These are phyloP conservation scores for Neurospora sp. DNA, from an alignment of 495 filamentous ascomycete genomes.

Conservation along the genomic window DNA sequence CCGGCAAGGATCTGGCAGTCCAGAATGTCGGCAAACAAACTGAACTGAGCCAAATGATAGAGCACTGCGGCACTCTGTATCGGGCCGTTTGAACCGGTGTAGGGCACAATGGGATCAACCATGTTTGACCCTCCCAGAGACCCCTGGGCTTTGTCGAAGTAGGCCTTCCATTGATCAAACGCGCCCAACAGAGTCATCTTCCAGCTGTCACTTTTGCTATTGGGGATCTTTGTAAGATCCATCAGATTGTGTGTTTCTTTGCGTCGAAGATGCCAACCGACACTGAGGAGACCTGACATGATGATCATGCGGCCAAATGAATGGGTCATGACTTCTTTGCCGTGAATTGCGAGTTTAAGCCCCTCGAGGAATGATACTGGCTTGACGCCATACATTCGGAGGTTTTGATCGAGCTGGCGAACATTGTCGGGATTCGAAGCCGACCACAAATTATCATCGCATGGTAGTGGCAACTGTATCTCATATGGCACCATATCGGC, in stretches of 20 bases:
- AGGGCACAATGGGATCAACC: constrained; percentile 26
- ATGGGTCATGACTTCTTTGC: constrained; percentile 79
- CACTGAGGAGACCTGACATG: constrained; percentile 87
- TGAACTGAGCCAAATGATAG: constrained; percentile 92
- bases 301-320: constrained; percentile 88
- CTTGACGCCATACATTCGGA: constrained; percentile 76
- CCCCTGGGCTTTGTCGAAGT: constrained; percentile 68
- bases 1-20: constrained; percentile 93
- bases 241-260: constrained; percentile 86
- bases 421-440: constrained; percentile 81
- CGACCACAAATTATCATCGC: constrained; percentile 89
- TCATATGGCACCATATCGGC: constrained; percentile 96
- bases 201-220: constrained; percentile 83
- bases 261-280: constrained; percentile 95
- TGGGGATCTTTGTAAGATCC: constrained; percentile 51
- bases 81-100: constrained; percentile 54
- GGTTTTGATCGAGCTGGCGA: constrained; percentile 67
- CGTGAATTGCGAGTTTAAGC: constrained; percentile 79
- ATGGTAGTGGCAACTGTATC: constrained; percentile 84
- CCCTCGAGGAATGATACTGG: constrained; percentile 82
- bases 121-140: constrained; percentile 29
- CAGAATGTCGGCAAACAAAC: constrained; percentile 84
- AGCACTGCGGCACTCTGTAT: constrained; percentile 79
- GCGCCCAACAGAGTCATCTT: constrained; percentile 70
- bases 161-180: constrained; percentile 89